phyloP scores from a whole-genome alignment of 805 yeast genomes.

The Yarrowia phangngaensis region DNA sequence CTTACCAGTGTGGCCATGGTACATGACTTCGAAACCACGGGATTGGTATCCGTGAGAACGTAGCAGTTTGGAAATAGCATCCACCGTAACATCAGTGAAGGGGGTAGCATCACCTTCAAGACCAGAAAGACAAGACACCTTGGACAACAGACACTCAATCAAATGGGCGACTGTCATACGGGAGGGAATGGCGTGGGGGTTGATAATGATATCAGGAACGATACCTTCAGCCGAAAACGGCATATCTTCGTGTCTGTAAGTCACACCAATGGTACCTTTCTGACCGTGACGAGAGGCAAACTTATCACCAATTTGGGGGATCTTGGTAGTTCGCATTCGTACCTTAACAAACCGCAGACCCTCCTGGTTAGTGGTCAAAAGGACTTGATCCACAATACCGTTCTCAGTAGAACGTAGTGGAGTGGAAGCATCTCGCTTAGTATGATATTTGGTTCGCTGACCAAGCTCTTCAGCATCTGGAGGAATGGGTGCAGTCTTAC shows the following conservation, averaged over 20 bases:
- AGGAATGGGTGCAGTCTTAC: conserved; percentile 99
- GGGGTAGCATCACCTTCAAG: conserved; percentile 99
- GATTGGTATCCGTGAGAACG: conserved; percentile 97
- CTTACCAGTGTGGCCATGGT: conserved; percentile 98
- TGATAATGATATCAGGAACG: conserved; percentile 95
- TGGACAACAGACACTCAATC: conserved; percentile 94
- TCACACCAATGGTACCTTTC: conserved; percentile 99
- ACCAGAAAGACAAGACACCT: conserved; percentile 92
- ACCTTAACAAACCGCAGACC: conserved; percentile 97
- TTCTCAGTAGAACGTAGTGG: conserved; percentile 94
- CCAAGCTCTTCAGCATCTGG: conserved; percentile 98
- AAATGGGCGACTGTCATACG: conserved; percentile 99
- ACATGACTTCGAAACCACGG: conserved; percentile 98
- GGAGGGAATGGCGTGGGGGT: conserved; percentile 99
- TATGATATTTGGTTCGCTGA: conserved; percentile 96
- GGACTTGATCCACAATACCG: conserved; percentile 97
- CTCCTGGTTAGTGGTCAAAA: conserved; percentile 95
- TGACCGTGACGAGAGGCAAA: conserved; percentile 99
- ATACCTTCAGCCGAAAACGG: conserved; percentile 94
- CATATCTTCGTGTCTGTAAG: conserved; percentile 98
- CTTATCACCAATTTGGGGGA: conserved; percentile 98
- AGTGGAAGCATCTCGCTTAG: conserved; percentile 97
- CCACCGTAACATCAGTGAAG: conserved; percentile 96
- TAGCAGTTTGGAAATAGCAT: conserved; percentile 85
- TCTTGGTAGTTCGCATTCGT: conserved; percentile 97